Percentiles rank a stretch among this genome's conserved stretches.
These are phyloP conservation scores for Saccharomycopsis hybrid DNA, from an alignment of 1,139 yeast genomes.

Conservation along the genomic window DNA sequence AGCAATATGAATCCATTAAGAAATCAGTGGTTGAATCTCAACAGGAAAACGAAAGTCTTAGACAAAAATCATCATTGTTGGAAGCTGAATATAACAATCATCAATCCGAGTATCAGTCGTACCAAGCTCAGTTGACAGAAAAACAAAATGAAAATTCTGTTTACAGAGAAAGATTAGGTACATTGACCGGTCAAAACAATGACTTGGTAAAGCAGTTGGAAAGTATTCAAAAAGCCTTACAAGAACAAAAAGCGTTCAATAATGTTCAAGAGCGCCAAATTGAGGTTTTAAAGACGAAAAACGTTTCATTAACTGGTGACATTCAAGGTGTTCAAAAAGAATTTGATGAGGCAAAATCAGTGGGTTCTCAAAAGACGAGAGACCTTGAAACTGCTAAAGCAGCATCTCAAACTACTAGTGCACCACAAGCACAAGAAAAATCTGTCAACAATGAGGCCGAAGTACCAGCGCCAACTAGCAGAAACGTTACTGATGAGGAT, in stretches of 20 bases:
- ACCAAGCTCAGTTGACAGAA: constrained; percentile 53
- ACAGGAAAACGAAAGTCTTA: constrained; percentile 64
- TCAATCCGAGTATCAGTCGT: constrained; percentile 57
- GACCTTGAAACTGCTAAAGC: constrained; percentile 2
- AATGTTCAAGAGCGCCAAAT: constrained; percentile 18
- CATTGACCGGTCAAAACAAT: constrained; percentile 58
- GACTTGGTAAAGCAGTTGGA: constrained; percentile 53
- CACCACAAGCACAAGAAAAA: background rate
- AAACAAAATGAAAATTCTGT: constrained; percentile 61
- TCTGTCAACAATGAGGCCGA: background rate
- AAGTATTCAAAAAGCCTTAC: constrained; percentile 45
- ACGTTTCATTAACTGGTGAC: constrained; percentile 5
- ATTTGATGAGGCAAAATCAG: constrained; percentile 2
- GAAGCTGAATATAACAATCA: constrained; percentile 78
- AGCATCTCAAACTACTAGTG: background rate
- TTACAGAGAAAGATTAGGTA: constrained; percentile 62
- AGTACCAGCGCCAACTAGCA: background rate
- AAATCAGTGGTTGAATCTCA: constrained; percentile 49
- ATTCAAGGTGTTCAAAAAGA: constrained; percentile 9
- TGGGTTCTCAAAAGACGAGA: constrained; percentile 11
- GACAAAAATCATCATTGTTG: constrained; percentile 63
- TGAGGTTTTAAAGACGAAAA: constrained; percentile 20
- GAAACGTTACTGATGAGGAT: background rate
- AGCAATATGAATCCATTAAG: constrained; percentile 69
- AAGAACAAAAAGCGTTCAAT: constrained; percentile 32